Percentiles rank a stretch among this genome's conserved stretches.
These are phyloP conservation scores for Plasmodium relictum DNA, from an alignment of 169 alveolate genomes.

Conservation along the genomic window DNA sequence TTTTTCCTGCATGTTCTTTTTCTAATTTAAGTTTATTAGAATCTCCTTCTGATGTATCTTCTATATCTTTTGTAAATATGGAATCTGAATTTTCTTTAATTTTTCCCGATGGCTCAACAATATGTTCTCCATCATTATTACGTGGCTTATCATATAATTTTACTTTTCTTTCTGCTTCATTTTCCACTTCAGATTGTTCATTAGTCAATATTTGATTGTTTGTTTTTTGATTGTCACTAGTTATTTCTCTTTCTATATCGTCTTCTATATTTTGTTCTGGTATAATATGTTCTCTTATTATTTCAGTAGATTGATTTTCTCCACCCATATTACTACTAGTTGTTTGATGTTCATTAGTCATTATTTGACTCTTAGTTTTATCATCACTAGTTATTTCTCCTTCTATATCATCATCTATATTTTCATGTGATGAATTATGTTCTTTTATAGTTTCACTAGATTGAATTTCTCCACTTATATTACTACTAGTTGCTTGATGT, in stretches of 20 bases:
- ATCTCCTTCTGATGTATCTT: constrained; percentile 2
- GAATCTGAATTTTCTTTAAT: constrained; percentile 8
- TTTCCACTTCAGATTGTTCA: neutral
- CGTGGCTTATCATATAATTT: neutral
- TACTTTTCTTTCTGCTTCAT: neutral
- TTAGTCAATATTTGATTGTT: too few relatives aligned
- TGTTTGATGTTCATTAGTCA: neutral
- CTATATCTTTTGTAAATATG: constrained; percentile 20
- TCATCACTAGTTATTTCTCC: too few relatives aligned
- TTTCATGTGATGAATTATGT: constrained; percentile 9
- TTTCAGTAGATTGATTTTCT: neutral
- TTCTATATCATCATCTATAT: neutral
- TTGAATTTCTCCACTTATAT: neutral
- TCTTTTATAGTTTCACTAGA: neutral
- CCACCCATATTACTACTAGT: constrained; percentile 4
- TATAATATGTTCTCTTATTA: neutral
- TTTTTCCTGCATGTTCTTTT: neutral
- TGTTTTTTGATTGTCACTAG: neutral
- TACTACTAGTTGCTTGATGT: constrained; percentile 4
- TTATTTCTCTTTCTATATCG: neutral
- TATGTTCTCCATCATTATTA: neutral
- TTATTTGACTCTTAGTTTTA: too few relatives aligned
- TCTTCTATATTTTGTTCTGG: neutral
- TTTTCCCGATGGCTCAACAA: constrained; percentile 7
- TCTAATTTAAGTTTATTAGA: neutral